A percentile compares a stretch with the other conserved stretches of the same genome.
These are phyloP conservation scores for Xylariaceae sp. DNA, from an alignment of 2,329 filamentous ascomycete genomes.

Conservation along the genomic window DNA sequence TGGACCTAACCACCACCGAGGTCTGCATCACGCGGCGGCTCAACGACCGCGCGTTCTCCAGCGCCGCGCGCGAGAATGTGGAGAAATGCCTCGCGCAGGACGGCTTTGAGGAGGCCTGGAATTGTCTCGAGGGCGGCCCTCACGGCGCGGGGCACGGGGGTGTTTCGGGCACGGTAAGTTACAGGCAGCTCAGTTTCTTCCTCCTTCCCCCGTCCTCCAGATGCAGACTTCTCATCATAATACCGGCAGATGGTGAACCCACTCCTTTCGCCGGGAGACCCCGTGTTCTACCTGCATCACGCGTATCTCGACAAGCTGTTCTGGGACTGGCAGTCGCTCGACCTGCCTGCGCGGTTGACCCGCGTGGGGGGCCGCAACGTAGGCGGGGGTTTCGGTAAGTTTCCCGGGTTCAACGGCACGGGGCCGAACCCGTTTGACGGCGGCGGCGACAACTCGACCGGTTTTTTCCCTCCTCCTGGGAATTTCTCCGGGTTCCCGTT, in stretches of 20 bases:
- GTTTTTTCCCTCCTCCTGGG: constrained; percentile 12
- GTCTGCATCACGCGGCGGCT: constrained; percentile 32
- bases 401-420: too few species aligned
- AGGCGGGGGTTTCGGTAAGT: constrained; percentile 8
- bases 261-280: constrained; percentile 29
- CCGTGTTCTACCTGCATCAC: constrained; percentile 34
- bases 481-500: constrained; percentile 12
- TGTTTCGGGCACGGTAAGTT: constrained; percentile 24
- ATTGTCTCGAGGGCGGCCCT: constrained; percentile 23
- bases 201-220: too few species aligned
- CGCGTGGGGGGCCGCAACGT: constrained; percentile 31
- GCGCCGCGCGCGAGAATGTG: constrained; percentile 14
- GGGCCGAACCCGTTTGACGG: constrained; percentile 10
- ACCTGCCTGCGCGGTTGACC: constrained; percentile 24
- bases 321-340: constrained; percentile 31
- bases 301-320: constrained; percentile 31
- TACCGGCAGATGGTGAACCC: constrained; percentile 25
- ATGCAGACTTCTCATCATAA: too few species aligned
- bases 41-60: constrained; percentile 21
- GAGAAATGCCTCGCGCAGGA: constrained; percentile 15
- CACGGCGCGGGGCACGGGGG: constrained; percentile 29
- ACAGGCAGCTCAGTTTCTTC: too few species aligned
- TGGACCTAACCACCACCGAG: constrained; percentile 21
- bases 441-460: constrained; percentile 7
- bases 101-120: constrained; percentile 18